Conservation (phyloP, 179 eudicot species). For the Actinidia arguta region DNA sequence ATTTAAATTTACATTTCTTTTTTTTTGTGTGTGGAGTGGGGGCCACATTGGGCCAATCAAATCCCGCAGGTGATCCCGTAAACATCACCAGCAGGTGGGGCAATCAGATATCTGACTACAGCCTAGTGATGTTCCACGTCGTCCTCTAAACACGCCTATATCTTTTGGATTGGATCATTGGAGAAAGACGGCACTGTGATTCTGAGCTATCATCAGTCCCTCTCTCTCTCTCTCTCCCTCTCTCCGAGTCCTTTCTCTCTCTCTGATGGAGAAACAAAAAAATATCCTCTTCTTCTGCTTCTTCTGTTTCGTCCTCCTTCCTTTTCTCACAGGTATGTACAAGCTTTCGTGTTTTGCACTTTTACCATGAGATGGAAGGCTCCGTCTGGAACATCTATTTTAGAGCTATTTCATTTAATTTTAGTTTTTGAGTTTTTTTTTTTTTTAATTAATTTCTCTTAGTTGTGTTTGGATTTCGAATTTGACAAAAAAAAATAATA, state of each 20-base stretch:
- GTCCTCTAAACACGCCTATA: no score
- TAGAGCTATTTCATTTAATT: background rate
- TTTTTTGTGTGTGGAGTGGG: no score
- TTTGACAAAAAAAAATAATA: background rate
- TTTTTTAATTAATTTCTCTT: background rate
- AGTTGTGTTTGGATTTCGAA: background rate
- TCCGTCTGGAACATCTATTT: background rate
- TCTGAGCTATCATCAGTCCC: background rate
- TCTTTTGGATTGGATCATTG: no score
- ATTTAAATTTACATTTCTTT: no score
- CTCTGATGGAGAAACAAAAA: slow-evolving; percentile 7
- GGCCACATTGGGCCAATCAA: no score
- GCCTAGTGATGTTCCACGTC: no score
- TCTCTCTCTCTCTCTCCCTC: background rate
- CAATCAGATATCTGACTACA: no score
- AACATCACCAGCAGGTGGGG: no score
- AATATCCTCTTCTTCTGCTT: slow-evolving; percentile 4
- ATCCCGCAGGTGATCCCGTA: no score
- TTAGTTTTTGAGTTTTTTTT: background rate
- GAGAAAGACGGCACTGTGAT: no score
- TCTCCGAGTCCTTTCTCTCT: background rate
- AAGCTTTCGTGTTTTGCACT: background rate
- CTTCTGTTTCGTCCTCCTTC: slow-evolving; percentile 9
- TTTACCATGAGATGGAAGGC: background rate
- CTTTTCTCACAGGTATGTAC: slow-evolving; percentile 11